Conservation (phyloP, 176 grass and related monocot genomes). For the barley (Hordeum vulgare) region DNA sequence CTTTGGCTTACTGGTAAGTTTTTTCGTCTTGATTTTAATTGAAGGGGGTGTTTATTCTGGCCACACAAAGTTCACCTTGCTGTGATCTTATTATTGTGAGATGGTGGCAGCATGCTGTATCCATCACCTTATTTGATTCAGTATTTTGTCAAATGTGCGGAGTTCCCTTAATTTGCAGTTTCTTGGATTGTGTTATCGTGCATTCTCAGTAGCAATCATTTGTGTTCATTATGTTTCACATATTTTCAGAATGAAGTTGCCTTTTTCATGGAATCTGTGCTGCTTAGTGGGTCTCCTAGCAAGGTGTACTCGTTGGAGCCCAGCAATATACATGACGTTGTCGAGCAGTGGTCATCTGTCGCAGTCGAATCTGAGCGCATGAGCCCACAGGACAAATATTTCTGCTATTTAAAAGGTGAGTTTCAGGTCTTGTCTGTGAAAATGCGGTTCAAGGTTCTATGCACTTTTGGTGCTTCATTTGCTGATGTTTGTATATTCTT, state of each 20-base stretch:
- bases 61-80: neutral
- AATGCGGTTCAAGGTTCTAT: slow-evolving; percentile 17
- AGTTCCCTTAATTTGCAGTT: slow-evolving; percentile 14
- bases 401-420: slow-evolving; percentile 75
- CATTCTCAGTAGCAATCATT: neutral
- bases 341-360: slow-evolving; percentile 57
- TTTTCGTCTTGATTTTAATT: slow-evolving; percentile 17
- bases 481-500: slow-evolving; percentile 18
- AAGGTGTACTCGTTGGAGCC: slow-evolving; percentile 35
- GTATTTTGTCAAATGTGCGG: slow-evolving; percentile 18
- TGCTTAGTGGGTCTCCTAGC: slow-evolving; percentile 41
- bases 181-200: neutral
- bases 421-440: slow-evolving; percentile 1
- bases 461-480: slow-evolving; percentile 17
- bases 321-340: slow-evolving; percentile 39
- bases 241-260: slow-evolving; percentile 56
- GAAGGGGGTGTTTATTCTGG: neutral
- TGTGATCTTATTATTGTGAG: slow-evolving; percentile 20
- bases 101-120: slow-evolving; percentile 13
- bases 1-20: slow-evolving; percentile 65
- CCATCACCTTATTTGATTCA: neutral
- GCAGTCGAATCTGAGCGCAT: slow-evolving; percentile 26
- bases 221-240: slow-evolving; percentile 19
- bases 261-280: slow-evolving; percentile 54
- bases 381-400: slow-evolving; percentile 43